Conservation (phyloP, 2,329 filamentous ascomycete genomes). For the Leptoxyphium fumago region DNA sequence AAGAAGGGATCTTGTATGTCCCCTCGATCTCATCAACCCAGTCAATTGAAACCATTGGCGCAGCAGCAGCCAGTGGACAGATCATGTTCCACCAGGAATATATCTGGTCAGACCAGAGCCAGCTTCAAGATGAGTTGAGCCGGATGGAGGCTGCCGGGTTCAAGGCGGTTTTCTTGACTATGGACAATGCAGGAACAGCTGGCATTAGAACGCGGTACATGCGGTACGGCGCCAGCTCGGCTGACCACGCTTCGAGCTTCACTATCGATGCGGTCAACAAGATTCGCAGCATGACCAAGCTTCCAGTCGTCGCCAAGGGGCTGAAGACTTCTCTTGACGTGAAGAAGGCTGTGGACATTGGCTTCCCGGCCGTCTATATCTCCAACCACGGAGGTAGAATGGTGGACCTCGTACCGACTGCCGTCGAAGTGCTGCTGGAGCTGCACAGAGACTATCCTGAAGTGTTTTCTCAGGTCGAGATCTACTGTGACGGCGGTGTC, state of each 20-base stretch:
- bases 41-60: constrained; percentile 20
- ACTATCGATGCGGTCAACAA: constrained; percentile 23
- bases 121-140: constrained; percentile 18
- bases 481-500: constrained; percentile 27
- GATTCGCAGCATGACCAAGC: constrained; percentile 22
- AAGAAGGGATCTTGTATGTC: constrained; percentile 38
- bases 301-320: constrained; percentile 27
- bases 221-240: constrained; percentile 18
- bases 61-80: constrained; percentile 15
- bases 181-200: constrained; percentile 22
- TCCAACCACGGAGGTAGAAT: constrained; percentile 29
- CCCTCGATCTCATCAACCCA: constrained; percentile 23
- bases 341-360: constrained; percentile 21
- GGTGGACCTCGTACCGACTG: constrained; percentile 41
- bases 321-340: constrained; percentile 27
- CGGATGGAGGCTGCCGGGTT: constrained; percentile 20
- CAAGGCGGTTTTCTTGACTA: constrained; percentile 27
- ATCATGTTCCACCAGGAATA: constrained; percentile 29
- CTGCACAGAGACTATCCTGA: constrained; percentile 43
- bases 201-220: constrained; percentile 23
- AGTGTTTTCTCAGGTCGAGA: constrained; percentile 25
- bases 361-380: constrained; percentile 25
- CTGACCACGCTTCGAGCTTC: constrained; percentile 18
- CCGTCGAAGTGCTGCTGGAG: constrained; percentile 62
- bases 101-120: constrained; percentile 19